Evolutionary conservation across 2,329 filamentous ascomycete genomes (phyloP).

Genomic region (Arthrobotrys entomopaga): DNA sequence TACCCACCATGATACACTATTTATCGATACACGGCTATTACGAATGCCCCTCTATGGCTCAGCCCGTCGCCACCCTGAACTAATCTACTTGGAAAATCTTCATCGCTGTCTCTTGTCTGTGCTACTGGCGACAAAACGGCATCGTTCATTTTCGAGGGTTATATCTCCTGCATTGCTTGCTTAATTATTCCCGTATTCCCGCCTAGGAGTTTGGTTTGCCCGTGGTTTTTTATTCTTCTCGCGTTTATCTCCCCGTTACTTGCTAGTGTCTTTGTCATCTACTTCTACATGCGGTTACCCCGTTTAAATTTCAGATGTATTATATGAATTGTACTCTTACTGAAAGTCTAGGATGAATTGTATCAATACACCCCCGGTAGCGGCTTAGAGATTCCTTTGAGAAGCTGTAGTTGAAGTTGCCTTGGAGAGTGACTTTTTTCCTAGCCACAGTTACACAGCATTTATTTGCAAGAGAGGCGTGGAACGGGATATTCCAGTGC

Average conservation of each 20-base stretch:
- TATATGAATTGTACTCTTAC: constrained; percentile 54
- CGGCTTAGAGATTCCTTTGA: constrained; percentile 11
- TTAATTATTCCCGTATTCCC: constrained; percentile 42
- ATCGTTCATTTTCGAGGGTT: constrained; percentile 20
- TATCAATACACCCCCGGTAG: constrained; percentile 49
- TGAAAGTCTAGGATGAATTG: constrained; percentile 49
- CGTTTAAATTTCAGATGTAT: constrained; percentile 35
- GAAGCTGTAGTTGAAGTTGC: not conserved
- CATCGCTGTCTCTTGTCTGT: constrained; percentile 1
- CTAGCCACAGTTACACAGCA: not conserved
- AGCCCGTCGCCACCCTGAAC: constrained; percentile 20
- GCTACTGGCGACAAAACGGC: constrained; percentile 9
- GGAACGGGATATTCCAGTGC: too few species aligned
- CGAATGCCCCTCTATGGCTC: constrained; percentile 20
- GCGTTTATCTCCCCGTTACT: constrained; percentile 8
- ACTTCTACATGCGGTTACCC: constrained; percentile 14
- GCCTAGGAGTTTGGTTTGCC: constrained; percentile 54
- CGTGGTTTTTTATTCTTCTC: constrained; percentile 26
- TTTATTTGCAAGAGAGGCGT: too few species aligned
- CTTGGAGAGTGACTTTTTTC: constrained; percentile 10
- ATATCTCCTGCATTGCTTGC: constrained; percentile 35
- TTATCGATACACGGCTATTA: constrained; percentile 37
- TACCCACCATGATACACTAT: constrained; percentile 41
- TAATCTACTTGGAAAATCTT: constrained; percentile 38
- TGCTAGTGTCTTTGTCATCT: constrained; percentile 14